Evolutionary conservation across 352 stramenopile genomes (phyloP).

Genomic region (Pythium monospermum): DNA sequence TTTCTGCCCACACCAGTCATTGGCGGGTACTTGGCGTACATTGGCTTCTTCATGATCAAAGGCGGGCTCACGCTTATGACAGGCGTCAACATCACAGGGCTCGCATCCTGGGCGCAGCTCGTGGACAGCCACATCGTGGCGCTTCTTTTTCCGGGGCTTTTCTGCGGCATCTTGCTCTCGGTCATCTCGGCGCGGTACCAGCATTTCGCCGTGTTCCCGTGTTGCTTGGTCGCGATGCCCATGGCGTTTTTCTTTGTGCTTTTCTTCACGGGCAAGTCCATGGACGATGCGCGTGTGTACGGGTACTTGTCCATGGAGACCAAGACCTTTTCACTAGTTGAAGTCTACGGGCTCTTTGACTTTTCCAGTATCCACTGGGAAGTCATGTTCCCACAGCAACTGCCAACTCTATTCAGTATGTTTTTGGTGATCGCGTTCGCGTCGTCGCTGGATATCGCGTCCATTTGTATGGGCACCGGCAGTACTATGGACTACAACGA

Average conservation of each 20-base stretch:
- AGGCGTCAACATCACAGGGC: slow-evolving; percentile 57
- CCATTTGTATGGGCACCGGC: slow-evolving; percentile 93
- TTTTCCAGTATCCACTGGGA: slow-evolving; percentile 72
- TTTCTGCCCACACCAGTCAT: slow-evolving; percentile 95
- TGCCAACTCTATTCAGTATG: slow-evolving; percentile 87
- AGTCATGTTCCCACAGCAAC: slow-evolving; percentile 58
- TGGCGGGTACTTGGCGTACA: slow-evolving; percentile 95
- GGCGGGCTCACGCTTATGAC: slow-evolving; percentile 87
- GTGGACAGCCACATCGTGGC: slow-evolving; percentile 48
- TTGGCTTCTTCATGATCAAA: slow-evolving; percentile 95
- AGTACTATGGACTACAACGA: slow-evolving; percentile 91
- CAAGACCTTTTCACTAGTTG: slow-evolving; percentile 25
- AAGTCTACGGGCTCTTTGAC: slow-evolving; percentile 66
- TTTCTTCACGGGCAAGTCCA: slow-evolving; percentile 48
- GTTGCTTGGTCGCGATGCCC: slow-evolving; percentile 43
- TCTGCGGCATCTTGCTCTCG: slow-evolving; percentile 69
- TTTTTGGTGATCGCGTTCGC: slow-evolving; percentile 94
- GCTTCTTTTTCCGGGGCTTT: slow-evolving; percentile 72
- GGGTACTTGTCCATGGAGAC: slow-evolving; percentile 77
- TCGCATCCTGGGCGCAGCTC: slow-evolving; percentile 65
- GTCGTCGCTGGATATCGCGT: slow-evolving; percentile 92
- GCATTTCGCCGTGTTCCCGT: slow-evolving; percentile 63
- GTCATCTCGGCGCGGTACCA: slow-evolving; percentile 58
- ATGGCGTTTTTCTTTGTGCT: slow-evolving; percentile 87
- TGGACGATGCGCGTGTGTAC: slow-evolving; percentile 82